phyloP scores from a whole-genome alignment of 2,329 filamentous ascomycete species.

The Penicillium occitanis region DNA sequence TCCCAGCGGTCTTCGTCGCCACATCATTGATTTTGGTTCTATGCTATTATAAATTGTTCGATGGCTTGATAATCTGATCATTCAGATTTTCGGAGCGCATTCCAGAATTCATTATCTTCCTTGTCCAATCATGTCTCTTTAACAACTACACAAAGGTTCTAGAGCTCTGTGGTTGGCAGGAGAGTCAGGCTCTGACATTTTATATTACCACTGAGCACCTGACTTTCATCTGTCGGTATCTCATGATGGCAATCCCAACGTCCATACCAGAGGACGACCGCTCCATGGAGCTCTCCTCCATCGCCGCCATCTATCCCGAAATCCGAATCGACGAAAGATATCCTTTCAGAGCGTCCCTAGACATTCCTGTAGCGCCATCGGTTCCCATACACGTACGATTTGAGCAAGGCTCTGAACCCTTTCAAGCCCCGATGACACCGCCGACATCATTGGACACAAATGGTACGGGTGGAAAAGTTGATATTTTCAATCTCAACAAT shows the following conservation, averaged over 20 bases:
- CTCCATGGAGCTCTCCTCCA: constrained; percentile 58
- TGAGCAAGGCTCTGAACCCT: constrained; percentile 36
- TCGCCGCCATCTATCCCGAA: constrained; percentile 64
- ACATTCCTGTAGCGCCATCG: constrained; percentile 57
- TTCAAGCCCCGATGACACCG: constrained; percentile 40
- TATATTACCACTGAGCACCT: not conserved
- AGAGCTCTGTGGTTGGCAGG: not conserved
- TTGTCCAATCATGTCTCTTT: constrained; percentile 16
- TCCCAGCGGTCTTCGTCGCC: constrained; percentile 9
- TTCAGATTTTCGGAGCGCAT: not conserved
- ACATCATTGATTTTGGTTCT: constrained; percentile 14
- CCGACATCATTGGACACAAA: constrained; percentile 42
- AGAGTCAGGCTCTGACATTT: not conserved
- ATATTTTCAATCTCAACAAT: constrained; percentile 6
- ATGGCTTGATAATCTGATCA: not conserved
- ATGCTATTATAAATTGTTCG: not conserved
- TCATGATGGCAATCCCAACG: constrained; percentile 12
- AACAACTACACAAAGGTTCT: constrained; percentile 1
- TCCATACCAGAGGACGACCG: constrained; percentile 51
- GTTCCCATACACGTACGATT: constrained; percentile 52
- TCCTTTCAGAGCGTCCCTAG: constrained; percentile 53
- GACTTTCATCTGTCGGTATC: not conserved
- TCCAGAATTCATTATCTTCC: not conserved
- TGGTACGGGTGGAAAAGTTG: constrained; percentile 28
- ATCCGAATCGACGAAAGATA: constrained; percentile 50